Conservation (phyloP, 2,329 filamentous ascomycete genomes). For the Sporothrix luriei region DNA sequence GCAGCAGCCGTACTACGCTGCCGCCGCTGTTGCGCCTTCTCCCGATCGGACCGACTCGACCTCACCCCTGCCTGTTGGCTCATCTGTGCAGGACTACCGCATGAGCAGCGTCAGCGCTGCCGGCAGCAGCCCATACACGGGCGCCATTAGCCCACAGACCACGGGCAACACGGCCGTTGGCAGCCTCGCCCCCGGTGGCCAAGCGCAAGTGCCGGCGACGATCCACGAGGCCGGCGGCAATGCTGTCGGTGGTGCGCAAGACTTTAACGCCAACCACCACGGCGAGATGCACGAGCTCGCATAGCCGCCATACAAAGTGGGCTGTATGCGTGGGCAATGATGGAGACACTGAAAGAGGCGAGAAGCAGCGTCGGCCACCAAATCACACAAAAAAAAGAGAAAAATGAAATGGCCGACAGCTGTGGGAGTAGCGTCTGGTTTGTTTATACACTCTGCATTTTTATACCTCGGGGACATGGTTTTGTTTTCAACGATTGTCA, state of each 20-base stretch:
- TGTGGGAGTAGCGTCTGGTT: neutral
- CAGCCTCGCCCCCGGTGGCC: neutral
- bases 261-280: constrained; percentile 34
- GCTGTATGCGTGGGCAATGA: neutral
- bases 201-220: constrained; percentile 33
- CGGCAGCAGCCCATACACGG: constrained; percentile 15
- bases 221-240: constrained; percentile 35
- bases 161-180: constrained; percentile 26
- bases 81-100: constrained; percentile 30
- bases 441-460: constrained; percentile 10
- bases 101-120: constrained; percentile 32
- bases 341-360: no score
- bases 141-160: constrained; percentile 32
- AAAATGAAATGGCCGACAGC: constrained; percentile 1
- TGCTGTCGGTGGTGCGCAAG: constrained; percentile 23
- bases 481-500: constrained; percentile 6
- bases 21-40: constrained; percentile 7
- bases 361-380: neutral
- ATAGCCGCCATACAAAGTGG: constrained; percentile 7
- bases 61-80: constrained; percentile 26
- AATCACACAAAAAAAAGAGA: neutral
- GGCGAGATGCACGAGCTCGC: constrained; percentile 36
- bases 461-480: constrained; percentile 7
- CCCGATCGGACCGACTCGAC: constrained; percentile 32
- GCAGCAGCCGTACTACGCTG: constrained; percentile 29